Conservation (phyloP, 2,329 filamentous ascomycete species). For the Diplodia seriata region DNA sequence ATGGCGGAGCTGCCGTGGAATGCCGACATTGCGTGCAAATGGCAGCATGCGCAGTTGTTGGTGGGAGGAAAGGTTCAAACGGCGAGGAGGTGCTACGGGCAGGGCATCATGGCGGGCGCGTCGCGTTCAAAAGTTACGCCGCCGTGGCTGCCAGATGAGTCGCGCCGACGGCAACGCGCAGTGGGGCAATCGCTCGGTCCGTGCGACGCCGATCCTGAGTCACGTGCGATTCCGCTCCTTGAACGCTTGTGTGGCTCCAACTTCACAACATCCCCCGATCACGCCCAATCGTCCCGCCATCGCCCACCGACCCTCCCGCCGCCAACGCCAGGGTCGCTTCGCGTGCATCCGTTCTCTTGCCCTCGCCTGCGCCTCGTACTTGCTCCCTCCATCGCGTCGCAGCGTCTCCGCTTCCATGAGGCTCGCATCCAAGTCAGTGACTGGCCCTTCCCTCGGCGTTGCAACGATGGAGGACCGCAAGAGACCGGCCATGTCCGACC, state of each 20-base stretch:
- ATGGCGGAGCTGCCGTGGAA: conserved; percentile 61
- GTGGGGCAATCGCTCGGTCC: conserved; percentile 9
- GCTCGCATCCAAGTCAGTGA: conserved; percentile 74
- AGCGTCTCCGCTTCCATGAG: conserved; percentile 72
- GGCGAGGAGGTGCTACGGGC: not conserved
- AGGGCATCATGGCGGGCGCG: conserved; percentile 18
- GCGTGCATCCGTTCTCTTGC: conserved; percentile 24
- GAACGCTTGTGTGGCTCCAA: conserved; percentile 26
- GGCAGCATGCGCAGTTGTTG: not conserved
- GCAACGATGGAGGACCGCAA: conserved; percentile 99
- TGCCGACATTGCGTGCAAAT: conserved; percentile 47
- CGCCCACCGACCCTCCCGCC: conserved; percentile 21
- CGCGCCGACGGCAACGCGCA: conserved; percentile 11
- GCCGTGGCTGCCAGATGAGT: conserved; percentile 22
- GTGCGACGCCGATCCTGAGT: conserved; percentile 2
- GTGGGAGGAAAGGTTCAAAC: not conserved
- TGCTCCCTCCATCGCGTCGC: conserved; percentile 24
- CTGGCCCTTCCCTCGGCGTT: conserved; percentile 76
- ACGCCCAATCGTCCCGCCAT: conserved; percentile 27
- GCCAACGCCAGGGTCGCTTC: conserved; percentile 24
- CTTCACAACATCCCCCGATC: conserved; percentile 32
- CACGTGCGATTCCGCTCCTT: conserved; percentile 31
- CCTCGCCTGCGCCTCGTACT: conserved; percentile 15
- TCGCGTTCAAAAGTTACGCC: conserved; percentile 4
- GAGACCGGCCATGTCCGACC: conserved; percentile 81